Evolutionary conservation across 805 yeast species (phyloP).

Genomic region (Dipodascopsis tothii): DNA sequence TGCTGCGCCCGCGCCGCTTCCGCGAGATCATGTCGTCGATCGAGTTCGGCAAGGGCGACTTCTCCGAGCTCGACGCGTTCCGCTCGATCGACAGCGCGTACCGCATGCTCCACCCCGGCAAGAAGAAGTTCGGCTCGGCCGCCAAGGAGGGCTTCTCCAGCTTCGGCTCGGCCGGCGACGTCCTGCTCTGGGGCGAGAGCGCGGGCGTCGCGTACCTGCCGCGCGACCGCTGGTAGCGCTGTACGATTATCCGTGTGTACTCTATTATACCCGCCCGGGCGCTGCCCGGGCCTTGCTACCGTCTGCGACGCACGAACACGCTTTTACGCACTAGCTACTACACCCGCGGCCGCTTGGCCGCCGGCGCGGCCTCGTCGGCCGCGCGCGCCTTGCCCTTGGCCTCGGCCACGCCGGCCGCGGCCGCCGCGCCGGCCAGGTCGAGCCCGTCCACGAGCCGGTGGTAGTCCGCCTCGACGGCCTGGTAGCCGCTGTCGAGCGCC

Average conservation of each 20-base stretch:
- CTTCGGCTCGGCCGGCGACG: background rate
- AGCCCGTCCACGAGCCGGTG: constrained; percentile 41
- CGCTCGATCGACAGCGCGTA: constrained; percentile 11
- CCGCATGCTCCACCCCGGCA: constrained; percentile 16
- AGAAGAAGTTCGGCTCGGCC: constrained; percentile 12
- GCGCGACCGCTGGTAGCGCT: no score
- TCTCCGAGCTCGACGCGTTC: constrained; percentile 16
- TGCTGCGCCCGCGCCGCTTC: constrained; percentile 16
- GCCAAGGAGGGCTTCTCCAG: background rate
- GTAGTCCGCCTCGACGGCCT: constrained; percentile 64
- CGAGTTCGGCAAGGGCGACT: background rate
- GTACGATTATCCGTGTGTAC: no score
- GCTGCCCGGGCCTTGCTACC: no score
- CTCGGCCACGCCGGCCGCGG: no score
- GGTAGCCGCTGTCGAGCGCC: constrained; percentile 69
- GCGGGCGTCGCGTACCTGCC: background rate
- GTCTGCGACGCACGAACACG: no score
- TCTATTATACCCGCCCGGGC: no score
- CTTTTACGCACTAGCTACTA: no score
- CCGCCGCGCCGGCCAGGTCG: no score
- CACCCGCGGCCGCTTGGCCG: no score
- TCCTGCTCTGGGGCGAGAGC: background rate
- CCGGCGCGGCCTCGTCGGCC: no score
- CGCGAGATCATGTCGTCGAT: background rate
- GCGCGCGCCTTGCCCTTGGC: no score